A percentile compares a stretch with the other conserved stretches of the same genome.
Conservation (phyloP, 345 rosid species). For the Melaleuca alternifolia region DNA sequence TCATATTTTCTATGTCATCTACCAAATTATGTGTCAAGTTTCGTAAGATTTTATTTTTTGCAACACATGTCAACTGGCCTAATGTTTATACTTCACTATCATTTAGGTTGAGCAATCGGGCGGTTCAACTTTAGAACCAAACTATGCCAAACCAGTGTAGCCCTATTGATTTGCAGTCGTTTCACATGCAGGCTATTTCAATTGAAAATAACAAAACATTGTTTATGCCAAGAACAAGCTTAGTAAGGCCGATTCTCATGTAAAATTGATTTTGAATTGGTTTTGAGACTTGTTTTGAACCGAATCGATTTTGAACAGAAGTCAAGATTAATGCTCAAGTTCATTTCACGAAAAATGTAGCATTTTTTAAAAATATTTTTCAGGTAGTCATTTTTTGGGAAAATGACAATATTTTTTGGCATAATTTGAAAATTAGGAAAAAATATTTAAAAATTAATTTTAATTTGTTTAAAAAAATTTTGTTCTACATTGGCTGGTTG, state of each 20-base stretch:
- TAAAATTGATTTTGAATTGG: too few relatives aligned
- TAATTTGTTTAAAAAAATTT: too few relatives aligned
- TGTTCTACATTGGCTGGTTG: too few relatives aligned
- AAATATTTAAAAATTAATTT: too few relatives aligned
- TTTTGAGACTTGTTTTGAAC: not conserved
- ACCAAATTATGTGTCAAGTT: not conserved
- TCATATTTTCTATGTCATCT: not conserved
- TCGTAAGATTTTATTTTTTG: not conserved
- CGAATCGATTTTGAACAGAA: not conserved
- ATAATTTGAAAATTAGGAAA: too few relatives aligned
- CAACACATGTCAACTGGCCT: not conserved
- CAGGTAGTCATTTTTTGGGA: too few relatives aligned
- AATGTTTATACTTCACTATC: rapidly evolving
- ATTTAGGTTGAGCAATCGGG: not conserved
- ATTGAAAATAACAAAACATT: not conserved
- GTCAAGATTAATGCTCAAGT: too few relatives aligned
- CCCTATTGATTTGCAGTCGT: not conserved
- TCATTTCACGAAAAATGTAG: too few relatives aligned
- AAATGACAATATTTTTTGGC: too few relatives aligned
- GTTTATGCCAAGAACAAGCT: not conserved
- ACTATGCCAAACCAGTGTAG: not conserved
- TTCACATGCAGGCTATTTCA: rapidly evolving
- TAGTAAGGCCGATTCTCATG: not conserved
- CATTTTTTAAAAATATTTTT: too few relatives aligned
- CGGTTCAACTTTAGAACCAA: rapidly evolving